Conservation (phyloP, 2,329 filamentous ascomycete species). For the Hymenoscyphus linearis region DNA sequence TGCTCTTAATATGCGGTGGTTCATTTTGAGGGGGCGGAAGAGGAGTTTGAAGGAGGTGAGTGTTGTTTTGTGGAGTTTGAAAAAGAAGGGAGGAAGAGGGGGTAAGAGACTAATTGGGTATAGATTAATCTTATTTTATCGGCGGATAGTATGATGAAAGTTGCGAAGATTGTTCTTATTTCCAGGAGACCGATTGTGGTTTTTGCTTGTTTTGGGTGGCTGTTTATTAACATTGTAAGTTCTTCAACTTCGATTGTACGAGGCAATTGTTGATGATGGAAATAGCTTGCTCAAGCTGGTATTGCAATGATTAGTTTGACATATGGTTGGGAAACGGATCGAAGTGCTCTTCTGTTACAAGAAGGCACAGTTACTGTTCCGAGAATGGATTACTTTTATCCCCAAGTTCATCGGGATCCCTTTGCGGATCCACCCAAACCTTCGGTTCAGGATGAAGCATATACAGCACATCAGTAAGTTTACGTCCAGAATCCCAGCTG, state of each 20-base stretch:
- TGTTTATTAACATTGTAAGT: slow-evolving; percentile 32
- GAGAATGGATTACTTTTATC: slow-evolving; percentile 34
- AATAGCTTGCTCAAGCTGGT: slow-evolving; percentile 38
- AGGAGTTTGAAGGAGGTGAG: slow-evolving; percentile 38
- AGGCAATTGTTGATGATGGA: slow-evolving; percentile 1
- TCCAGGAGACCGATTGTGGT: slow-evolving; percentile 29
- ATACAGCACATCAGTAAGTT: slow-evolving; percentile 40
- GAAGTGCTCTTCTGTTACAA: slow-evolving; percentile 30
- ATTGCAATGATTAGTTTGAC: slow-evolving; percentile 40
- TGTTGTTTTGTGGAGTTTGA: neutral
- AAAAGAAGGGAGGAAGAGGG: neutral
- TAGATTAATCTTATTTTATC: slow-evolving; percentile 31
- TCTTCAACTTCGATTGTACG: neutral
- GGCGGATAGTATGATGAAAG: slow-evolving; percentile 31
- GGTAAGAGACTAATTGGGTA: neutral
- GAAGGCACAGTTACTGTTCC: slow-evolving; percentile 35
- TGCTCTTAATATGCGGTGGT: slow-evolving; percentile 42
- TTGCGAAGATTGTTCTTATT: slow-evolving; percentile 29
- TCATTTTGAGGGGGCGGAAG: slow-evolving; percentile 36
- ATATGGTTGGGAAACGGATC: slow-evolving; percentile 39
- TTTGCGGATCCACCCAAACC: neutral
- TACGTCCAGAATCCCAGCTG: too few species aligned
- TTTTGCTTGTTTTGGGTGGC: slow-evolving; percentile 28
- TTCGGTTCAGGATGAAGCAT: slow-evolving; percentile 34
- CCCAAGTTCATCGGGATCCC: slow-evolving; percentile 23